phyloP scores from a whole-genome alignment of 768 basidiomycete species.

The Hysterangium stoloniferum region DNA sequence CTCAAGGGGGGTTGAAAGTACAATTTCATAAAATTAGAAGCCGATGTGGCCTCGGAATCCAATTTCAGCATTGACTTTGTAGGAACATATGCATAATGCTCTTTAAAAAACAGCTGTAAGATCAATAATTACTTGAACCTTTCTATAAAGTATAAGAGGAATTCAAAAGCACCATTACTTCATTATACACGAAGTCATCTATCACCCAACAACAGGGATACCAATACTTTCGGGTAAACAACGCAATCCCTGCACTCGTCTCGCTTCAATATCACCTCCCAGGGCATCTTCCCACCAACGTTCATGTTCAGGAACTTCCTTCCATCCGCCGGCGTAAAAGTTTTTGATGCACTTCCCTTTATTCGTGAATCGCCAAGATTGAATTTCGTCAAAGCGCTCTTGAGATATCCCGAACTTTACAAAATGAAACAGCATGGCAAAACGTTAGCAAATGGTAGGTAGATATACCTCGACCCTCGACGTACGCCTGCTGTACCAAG shows the following conservation, averaged over 20 bases:
- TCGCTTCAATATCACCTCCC: constrained; percentile 37
- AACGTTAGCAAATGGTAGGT: constrained; percentile 14
- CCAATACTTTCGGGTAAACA: background rate
- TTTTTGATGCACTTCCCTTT: constrained; percentile 26
- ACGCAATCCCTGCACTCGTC: constrained; percentile 15
- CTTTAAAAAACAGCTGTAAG: too few relatives aligned
- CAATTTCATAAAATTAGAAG: too few relatives aligned
- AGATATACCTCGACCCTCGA: too few relatives aligned
- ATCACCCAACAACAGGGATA: background rate
- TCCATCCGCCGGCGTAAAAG: constrained; percentile 56
- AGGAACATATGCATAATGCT: too few relatives aligned
- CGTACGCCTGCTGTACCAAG: constrained; percentile 55
- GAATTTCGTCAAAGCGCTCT: constrained; percentile 11
- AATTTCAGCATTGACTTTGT: too few relatives aligned
- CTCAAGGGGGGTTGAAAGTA: too few relatives aligned
- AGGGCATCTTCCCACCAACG: constrained; percentile 68
- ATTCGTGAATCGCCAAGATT: constrained; percentile 28
- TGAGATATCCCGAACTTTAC: constrained; percentile 25
- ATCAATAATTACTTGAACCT: too few relatives aligned
- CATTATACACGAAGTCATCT: too few relatives aligned
- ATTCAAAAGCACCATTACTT: too few relatives aligned
- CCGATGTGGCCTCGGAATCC: too few relatives aligned
- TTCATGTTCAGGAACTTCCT: constrained; percentile 44
- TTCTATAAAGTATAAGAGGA: too few relatives aligned
- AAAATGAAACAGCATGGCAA: background rate